Evolutionary conservation across 305 asterid genomes (phyloP), one percentile per base, ranked within the genome.

Genomic region (Striga hermonthica): DNA sequence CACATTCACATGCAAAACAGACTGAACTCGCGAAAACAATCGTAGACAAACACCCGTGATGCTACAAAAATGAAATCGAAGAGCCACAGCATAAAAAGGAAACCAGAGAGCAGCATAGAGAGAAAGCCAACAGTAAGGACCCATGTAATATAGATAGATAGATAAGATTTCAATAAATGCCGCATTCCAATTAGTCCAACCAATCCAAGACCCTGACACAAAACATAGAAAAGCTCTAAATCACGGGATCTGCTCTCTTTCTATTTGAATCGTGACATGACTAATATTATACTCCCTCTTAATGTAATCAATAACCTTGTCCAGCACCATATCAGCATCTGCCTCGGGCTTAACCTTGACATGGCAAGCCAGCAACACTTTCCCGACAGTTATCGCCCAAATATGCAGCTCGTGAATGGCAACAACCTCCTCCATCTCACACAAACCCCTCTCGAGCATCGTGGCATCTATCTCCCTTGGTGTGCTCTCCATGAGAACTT

Each of bases 401-500:
- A 90, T 90, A 62, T 90, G 97, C 83, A 90, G 57, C 54, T 90
- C 95, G 61, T 90, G 97, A 15, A 90, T 50, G 0, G 95, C 94
- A 28, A 87, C 84, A 37, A 90, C 95, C 57, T 87, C 97, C 7
- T 87, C 95, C 92, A 87, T 85, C 77, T 82, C 95, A 16, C 97
- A 87, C 0, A 90, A 86, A 4, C 95, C 97, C 60, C 60, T 75
- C 76, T 90, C 95, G 3, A 90, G 87, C 76, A 73, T 78, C 0
- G 87, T 80, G 15, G 95, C 95, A 58, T 87, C 97, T 2, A 90
- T 85, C 80, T 90, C 95, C 53, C 95, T 66, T 0, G 95, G 95
- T 1, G 97, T 90, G 79, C 95, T 90, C 86, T 90, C 95, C 97
- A 90, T 90, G 5, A 90, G 81, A 61, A 90, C 95, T 71, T 90